Evolutionary conservation across 1,284 basidiomycete species (phyloP).

Genomic region (Phellinidium pouzarii): DNA sequence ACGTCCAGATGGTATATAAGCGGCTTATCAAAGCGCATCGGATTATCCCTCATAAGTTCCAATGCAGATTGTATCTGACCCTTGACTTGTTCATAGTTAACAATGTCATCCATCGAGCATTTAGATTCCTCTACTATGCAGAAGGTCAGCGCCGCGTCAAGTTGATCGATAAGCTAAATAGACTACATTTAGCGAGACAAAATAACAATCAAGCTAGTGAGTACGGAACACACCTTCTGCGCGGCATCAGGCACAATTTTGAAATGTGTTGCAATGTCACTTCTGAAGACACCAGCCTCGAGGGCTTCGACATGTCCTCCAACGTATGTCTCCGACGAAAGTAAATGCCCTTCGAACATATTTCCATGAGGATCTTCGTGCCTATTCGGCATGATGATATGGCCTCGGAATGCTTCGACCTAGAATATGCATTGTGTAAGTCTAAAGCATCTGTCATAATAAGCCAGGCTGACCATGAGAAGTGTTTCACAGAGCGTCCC

Average conservation of each 20-base stretch:
- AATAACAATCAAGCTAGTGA: slow-evolving; percentile 7
- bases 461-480: slow-evolving; percentile 72
- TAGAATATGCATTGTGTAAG: slow-evolving; percentile 28
- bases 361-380: slow-evolving; percentile 91
- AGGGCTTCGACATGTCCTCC: slow-evolving; percentile 98
- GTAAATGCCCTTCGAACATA: slow-evolving; percentile 93
- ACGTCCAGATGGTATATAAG: slow-evolving; percentile 99
- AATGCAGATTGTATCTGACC: slow-evolving; percentile 71
- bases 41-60: slow-evolving; percentile 88
- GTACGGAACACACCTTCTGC: slow-evolving; percentile 57
- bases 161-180: slow-evolving; percentile 82
- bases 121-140: slow-evolving; percentile 88
- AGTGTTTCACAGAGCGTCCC: slow-evolving; percentile 97
- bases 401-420: slow-evolving; percentile 91
- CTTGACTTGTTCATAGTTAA: slow-evolving; percentile 94
- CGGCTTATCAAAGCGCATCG: slow-evolving; percentile 83
- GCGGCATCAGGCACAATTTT: slow-evolving; percentile 87
- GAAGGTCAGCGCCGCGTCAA: slow-evolving; percentile 89
- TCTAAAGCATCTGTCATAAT: slow-evolving; percentile 1
- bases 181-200: slow-evolving; percentile 10
- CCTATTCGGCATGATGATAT: slow-evolving; percentile 97
- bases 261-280: slow-evolving; percentile 94
- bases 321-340: slow-evolving; percentile 97
- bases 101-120: slow-evolving; percentile 75
- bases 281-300: slow-evolving; percentile 97